Evolutionary conservation across 2,329 filamentous ascomycete species (phyloP), one percentile per base, ranked within the genome.

Genomic region (Hirsutella rhossiliensis): DNA sequence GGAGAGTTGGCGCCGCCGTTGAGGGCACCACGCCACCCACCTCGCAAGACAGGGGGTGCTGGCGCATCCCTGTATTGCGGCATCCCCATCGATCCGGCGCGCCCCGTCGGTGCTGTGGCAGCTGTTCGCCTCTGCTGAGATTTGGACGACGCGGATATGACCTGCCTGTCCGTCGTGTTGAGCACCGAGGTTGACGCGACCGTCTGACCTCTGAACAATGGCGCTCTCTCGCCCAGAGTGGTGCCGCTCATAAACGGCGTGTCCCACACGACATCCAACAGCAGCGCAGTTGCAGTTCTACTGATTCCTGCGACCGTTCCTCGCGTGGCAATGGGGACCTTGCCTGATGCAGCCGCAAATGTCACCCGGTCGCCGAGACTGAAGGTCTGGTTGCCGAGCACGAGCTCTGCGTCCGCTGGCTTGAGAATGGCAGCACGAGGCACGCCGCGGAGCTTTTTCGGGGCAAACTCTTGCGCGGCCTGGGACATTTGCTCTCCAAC

Each of bases 231-330:
- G 47, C 87, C 85, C 15, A 98, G 74, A 0, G 86, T 92, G 2
- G 89, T 96, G 49, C 92, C 92, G 57, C 88, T 94, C 89, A 98
- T 97, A 64, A 98, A 98, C 0, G 87, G 84, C 12, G 79, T 78
- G 60, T 98, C 94, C 64, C 95, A 98, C 8, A 98, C 82, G 45
- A 97, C 78, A 60, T 98, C 92, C 32, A 98, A 72, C 46, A 96
- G 73, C 40, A 86, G 77, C 23, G 82, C 83, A 45, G 86, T 84
- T 18, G 88, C 75, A 28, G 89, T 96, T 45, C 87, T 83, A 48
- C 88, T 96, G 58, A 96, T 84, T 31, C 92, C 92, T 45, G 94
- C 83, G n/a, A 98, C 87, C 2, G 92, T 97, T 55, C 94, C 92
- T 43, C 84, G 80, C 43, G 85, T 85, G 31, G 85, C 89, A 54